phyloP scores from a whole-genome alignment of 1,284 basidiomycete genomes.

The Microbotryum intermedium region DNA sequence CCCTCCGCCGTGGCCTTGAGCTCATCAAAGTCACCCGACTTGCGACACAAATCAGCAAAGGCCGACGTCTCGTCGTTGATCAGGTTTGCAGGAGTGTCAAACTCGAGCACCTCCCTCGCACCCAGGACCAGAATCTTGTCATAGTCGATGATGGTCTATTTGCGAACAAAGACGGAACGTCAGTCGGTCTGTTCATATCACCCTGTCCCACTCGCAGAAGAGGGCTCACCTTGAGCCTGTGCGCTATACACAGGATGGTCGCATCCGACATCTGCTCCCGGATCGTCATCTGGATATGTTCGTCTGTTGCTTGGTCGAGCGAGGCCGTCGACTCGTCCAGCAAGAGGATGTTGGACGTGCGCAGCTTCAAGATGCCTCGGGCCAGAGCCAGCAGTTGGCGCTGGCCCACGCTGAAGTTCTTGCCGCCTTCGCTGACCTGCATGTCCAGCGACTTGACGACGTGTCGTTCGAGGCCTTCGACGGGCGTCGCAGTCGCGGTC shows the following conservation, averaged over 20 bases:
- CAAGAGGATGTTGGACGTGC: slow-evolving; percentile 46
- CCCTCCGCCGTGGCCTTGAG: slow-evolving; percentile 21
- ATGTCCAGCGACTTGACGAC: slow-evolving; percentile 46
- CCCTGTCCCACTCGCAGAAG: too few species aligned
- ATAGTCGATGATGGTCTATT: slow-evolving; percentile 45
- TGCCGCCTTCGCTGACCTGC: slow-evolving; percentile 45
- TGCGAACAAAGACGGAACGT: slow-evolving; percentile 21
- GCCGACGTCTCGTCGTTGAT: slow-evolving; percentile 48
- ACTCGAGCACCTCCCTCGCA: slow-evolving; percentile 48
- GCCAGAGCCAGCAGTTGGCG: slow-evolving; percentile 49
- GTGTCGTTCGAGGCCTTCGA: slow-evolving; percentile 39
- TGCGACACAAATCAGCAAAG: slow-evolving; percentile 42
- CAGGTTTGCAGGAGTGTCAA: slow-evolving; percentile 53
- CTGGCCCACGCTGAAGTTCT: slow-evolving; percentile 46
- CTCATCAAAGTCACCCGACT: slow-evolving; percentile 23
- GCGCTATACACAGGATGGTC: slow-evolving; percentile 39
- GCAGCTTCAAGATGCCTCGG: slow-evolving; percentile 48
- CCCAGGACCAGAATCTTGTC: slow-evolving; percentile 49
- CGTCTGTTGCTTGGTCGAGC: slow-evolving; percentile 40
- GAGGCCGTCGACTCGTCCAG: slow-evolving; percentile 48
- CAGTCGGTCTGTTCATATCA: too few species aligned
- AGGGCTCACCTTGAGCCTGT: background rate
- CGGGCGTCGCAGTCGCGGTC: slow-evolving; percentile 15
- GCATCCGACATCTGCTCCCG: slow-evolving; percentile 39
- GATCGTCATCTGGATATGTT: slow-evolving; percentile 43